phyloP scores from a whole-genome alignment of 2,329 filamentous ascomycete species.

The Metarhizium humberi region DNA sequence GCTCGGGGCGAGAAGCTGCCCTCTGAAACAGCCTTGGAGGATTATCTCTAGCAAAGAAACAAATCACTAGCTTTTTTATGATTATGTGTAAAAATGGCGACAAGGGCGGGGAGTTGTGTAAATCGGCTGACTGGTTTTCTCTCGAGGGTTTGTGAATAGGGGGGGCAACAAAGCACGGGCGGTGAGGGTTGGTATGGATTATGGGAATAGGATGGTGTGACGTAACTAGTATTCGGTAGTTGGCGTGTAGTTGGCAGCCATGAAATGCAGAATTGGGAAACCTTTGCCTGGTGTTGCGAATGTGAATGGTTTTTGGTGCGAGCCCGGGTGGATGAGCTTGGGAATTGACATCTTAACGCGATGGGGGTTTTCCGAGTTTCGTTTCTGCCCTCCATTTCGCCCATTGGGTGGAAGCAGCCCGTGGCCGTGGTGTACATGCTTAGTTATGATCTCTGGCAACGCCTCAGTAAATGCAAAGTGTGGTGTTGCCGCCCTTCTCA shows the following conservation, averaged over 20 bases:
- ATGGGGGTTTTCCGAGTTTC: no score
- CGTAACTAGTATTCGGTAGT: not conserved
- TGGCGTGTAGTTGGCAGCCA: not conserved
- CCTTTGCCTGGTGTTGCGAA: not conserved
- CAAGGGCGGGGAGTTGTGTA: not conserved
- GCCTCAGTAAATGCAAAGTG: no score
- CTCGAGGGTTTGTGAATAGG: not conserved
- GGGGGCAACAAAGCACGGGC: not conserved
- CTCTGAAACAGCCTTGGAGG: not conserved
- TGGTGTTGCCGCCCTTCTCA: no score
- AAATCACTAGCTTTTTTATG: not conserved
- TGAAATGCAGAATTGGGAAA: not conserved
- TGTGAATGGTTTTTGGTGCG: not conserved
- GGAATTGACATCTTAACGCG: no score
- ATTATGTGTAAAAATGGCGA: not conserved
- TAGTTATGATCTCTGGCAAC: no score
- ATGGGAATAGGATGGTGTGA: not conserved
- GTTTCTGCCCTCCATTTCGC: no score
- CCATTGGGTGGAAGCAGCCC: no score
- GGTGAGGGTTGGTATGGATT: not conserved
- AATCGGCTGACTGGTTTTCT: not conserved
- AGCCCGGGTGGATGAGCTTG: not conserved
- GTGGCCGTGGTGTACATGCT: no score
- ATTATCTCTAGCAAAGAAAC: not conserved
- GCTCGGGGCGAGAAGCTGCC: not conserved